Base-by-base conservation (phyloP, 176 grass and related monocot species). In the Zoysia japonica region DNA sequence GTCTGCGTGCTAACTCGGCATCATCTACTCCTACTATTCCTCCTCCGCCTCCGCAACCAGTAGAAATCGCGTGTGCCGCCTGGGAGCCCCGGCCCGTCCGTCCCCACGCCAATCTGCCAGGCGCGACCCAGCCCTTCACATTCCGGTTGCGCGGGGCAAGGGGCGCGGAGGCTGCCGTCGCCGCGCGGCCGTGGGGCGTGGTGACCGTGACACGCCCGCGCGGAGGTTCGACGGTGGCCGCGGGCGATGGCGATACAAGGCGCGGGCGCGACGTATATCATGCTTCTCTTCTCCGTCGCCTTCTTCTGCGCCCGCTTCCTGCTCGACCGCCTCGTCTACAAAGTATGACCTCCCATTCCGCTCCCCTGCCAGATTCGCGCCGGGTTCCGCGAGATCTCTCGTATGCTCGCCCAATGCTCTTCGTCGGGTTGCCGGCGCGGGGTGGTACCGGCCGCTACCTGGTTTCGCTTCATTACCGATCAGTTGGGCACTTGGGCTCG, bases 301-400 rank as follows among this genome's bases (percentile, higher is more conserved):
- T 97, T 94, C 80, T 68, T 94, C 83, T 82, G 82, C 79, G 89
- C 83, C 61, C 91, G 95, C 47, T 85, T 97, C 87, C 56, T 94
- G 52, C 86, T 97, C 77, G 89, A 97, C 84, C 85, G 92, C 73
- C 68, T 94, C 78, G 49, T 94, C 81, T 97, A 90, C 81, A 91
- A 94, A 89, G 95, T 97, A 72, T 38, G 28, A 3, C 7, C 49
- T 17, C 48, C 47, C 57, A 10, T 49, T 65, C 41, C 35, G 5
- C 19, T 17, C 9, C 59, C 69, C 54, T 28, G 16, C 49, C 78
- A 89, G 87, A 85, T 85, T 89, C 67, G 78, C 59, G 78, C 13
- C 41, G 77, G 71, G 65, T 71, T 67, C 48, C 36, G 71, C 66
- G 82, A 85, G 82, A 89, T 89, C 87, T 81, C 77, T 77, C 9